Evolutionary conservation across 306 rosid species (phyloP), one percentile per base, ranked within the genome.

Genomic region (Vigna reflexopilosa): DNA sequence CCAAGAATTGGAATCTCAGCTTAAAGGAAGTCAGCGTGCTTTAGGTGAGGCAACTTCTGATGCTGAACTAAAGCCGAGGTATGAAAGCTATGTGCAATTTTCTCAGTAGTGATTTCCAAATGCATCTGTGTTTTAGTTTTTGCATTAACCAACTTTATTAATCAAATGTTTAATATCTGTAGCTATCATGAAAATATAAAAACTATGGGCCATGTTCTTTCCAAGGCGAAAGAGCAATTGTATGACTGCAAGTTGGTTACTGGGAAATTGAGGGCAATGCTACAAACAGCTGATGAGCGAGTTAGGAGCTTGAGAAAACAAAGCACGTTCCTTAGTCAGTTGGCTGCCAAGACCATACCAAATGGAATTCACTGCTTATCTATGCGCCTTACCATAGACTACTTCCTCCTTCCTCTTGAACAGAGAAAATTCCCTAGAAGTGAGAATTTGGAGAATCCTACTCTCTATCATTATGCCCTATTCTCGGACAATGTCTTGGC

Each of bases 401-500:
- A 93, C 79, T 83, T 86, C 87, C 98, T 96, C 87, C 96, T 96
- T 52, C 86, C 96, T 67, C 82, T 56, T 38, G 98, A 88, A 79
- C 86, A 90, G 80, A 89, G 97, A 77, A 87, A 83, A 77, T 91
- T 93, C 79, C 98, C 97, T 6, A 78, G 64, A 80, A 91, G 87
- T 80, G 97, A 93, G 88, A 93, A 90, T 82, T 86, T 96, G 87
- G 98, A 89, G 69, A 88, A 91, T 86, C 90, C 96, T 45, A 85
- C 55, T 78, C 89, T 96, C 62, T 88, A 91, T 83, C 99, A 96
- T 89, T 93, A 96, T 44, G 96, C 98, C 19, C 89, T 96, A 69
- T 96, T 93, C 87, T 91, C 99, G 1, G 99, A 96, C 92, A 96
- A 96, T 42, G 98, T 96, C 71, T 84, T 96, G 94, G 99, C 98